phyloP scores from a whole-genome alignment of 2,329 filamentous ascomycete species.

The Scolecobasidium constrictum region DNA sequence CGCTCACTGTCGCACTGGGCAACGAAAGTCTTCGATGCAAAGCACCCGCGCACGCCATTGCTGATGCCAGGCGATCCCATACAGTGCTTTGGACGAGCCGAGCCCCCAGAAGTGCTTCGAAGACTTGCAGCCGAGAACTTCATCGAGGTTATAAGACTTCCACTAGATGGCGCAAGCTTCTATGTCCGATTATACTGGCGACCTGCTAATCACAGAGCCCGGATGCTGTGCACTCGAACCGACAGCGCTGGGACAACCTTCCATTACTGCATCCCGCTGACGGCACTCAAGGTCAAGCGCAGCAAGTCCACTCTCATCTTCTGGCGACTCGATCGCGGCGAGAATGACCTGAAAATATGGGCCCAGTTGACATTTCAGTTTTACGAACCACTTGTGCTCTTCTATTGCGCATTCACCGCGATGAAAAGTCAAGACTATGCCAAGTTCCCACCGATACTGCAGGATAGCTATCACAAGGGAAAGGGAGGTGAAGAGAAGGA shows the following conservation, averaged over 20 bases:
- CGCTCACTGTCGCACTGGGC: slow-evolving; percentile 29
- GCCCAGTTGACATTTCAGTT: slow-evolving; percentile 42
- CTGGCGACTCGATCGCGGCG: slow-evolving; percentile 26
- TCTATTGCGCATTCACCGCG: slow-evolving; percentile 45
- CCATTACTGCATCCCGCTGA: slow-evolving; percentile 40
- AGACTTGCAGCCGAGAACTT: slow-evolving; percentile 28
- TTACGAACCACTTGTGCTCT: slow-evolving; percentile 47
- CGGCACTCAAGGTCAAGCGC: slow-evolving; percentile 32
- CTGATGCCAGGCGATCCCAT: slow-evolving; percentile 16
- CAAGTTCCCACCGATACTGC: slow-evolving; percentile 27
- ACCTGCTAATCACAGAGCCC: slow-evolving; percentile 37
- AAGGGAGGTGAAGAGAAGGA: slow-evolving; percentile 29
- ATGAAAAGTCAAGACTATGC: slow-evolving; percentile 45
- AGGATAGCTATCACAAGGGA: slow-evolving; percentile 33
- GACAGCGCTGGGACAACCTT: slow-evolving; percentile 26
- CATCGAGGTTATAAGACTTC: slow-evolving; percentile 27
- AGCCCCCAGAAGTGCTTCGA: slow-evolving; percentile 17
- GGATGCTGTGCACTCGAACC: slow-evolving; percentile 41
- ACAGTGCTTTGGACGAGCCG: slow-evolving; percentile 7
- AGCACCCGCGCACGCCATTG: slow-evolving; percentile 27
- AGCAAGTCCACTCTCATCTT: slow-evolving; percentile 29
- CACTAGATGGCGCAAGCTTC: slow-evolving; percentile 37
- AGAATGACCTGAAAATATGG: slow-evolving; percentile 38
- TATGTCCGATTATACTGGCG: slow-evolving; percentile 41
- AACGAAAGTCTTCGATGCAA: slow-evolving; percentile 31